Conservation (phyloP, 371 early-diverging fungal genomes). For the Rhizoclosmatium hyalinum region DNA sequence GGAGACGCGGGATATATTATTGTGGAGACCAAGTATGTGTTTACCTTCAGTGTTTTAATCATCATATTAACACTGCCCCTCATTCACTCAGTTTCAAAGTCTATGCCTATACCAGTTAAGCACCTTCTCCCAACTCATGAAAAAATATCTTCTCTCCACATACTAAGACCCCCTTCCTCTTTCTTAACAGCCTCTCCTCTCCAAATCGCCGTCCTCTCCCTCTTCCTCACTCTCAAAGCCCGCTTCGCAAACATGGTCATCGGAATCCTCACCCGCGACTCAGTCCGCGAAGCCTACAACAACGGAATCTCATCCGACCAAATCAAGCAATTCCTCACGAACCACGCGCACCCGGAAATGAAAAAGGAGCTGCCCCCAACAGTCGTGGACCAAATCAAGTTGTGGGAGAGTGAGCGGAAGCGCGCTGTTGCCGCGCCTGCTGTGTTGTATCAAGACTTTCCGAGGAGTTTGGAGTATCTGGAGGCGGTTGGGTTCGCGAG, state of each 20-base stretch:
- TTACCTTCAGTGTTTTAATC: background rate
- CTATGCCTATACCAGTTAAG: slow-evolving; percentile 40
- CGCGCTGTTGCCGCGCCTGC: slow-evolving; percentile 65
- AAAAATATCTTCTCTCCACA: background rate
- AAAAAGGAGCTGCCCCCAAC: slow-evolving; percentile 84
- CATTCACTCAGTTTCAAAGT: slow-evolving; percentile 31
- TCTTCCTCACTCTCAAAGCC: slow-evolving; percentile 86
- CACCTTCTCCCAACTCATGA: background rate
- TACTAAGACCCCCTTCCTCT: slow-evolving; percentile 18
- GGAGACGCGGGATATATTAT: slow-evolving; percentile 48
- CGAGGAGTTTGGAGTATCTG: slow-evolving; percentile 76
- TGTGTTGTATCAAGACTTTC: slow-evolving; percentile 85
- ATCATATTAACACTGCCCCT: background rate
- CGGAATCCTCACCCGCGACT: slow-evolving; percentile 91
- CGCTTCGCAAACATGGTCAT: slow-evolving; percentile 96
- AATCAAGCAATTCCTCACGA: slow-evolving; percentile 87
- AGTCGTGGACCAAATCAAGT: slow-evolving; percentile 94
- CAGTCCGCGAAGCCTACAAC: slow-evolving; percentile 83
- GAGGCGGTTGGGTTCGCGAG: slow-evolving; percentile 75
- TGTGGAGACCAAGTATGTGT: slow-evolving; percentile 52
- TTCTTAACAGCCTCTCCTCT: slow-evolving; percentile 76
- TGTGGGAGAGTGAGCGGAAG: slow-evolving; percentile 98
- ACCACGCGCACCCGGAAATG: slow-evolving; percentile 95
- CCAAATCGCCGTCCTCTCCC: slow-evolving; percentile 94
- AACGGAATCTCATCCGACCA: slow-evolving; percentile 95